phyloP scores from a whole-genome alignment of 176 grass and related monocot species.

The Rhynchospora pubera region DNA sequence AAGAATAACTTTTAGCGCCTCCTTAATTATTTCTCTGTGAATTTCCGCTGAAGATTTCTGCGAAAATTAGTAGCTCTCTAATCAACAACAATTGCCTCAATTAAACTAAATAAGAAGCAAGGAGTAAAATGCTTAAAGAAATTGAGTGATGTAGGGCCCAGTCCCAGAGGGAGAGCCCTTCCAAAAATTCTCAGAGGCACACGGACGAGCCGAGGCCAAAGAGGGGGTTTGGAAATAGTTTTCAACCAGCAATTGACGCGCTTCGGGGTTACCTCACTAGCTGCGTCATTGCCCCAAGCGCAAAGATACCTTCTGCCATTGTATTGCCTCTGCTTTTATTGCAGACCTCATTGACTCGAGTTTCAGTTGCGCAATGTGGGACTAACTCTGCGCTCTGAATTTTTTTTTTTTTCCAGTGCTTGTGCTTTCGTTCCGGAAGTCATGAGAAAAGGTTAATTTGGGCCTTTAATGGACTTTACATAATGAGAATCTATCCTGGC shows the following conservation, averaged over 20 bases:
- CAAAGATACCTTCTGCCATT: constrained; percentile 26
- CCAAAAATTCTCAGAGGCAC: constrained; percentile 29
- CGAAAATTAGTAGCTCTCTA: constrained; percentile 5
- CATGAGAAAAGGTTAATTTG: neutral
- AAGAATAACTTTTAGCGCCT: constrained; percentile 68
- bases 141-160: constrained; percentile 6
- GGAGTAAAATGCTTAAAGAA: neutral
- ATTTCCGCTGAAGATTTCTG: constrained; percentile 61
- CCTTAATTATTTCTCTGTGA: constrained; percentile 53
- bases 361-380: neutral
- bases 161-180: constrained; percentile 18
- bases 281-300: constrained; percentile 90
- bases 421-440: neutral
- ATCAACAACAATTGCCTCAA: too few species aligned
- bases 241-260: constrained; percentile 99
- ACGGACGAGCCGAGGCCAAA: constrained; percentile 24
- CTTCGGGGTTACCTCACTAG: constrained; percentile 71
- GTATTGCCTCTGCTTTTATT: neutral
- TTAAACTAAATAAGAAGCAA: too few species aligned
- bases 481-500: too few species aligned
- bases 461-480: neutral
- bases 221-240: constrained; percentile 92
- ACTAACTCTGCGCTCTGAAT: neutral
- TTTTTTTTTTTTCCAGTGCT: too few species aligned
- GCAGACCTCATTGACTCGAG: neutral